phyloP scores from a whole-genome alignment of 176 grass and related monocot species.

The Carex pumila region DNA sequence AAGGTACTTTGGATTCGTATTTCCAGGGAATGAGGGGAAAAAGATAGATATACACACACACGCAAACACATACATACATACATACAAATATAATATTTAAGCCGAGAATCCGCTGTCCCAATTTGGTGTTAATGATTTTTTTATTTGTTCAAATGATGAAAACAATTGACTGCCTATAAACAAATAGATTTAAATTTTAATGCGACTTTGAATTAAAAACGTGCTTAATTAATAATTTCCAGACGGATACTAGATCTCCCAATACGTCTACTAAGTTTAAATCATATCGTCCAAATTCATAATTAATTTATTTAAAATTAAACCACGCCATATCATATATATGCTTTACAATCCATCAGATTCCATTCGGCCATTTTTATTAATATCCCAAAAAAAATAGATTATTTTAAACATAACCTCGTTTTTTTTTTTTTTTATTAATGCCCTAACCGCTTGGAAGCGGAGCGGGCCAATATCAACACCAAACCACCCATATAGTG shows the following conservation, averaged over 20 bases:
- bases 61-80: neutral
- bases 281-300: neutral
- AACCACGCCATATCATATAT: no score
- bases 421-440: no score
- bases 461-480: no score
- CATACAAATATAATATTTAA: neutral
- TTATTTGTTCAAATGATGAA: neutral
- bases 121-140: neutral
- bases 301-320: neutral
- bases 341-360: no score
- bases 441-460: no score
- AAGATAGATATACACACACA: neutral
- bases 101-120: neutral
- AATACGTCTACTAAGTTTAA: neutral
- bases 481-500: no score
- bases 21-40: neutral
- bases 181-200: neutral
- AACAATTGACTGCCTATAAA: neutral
- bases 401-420: no score
- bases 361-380: no score
- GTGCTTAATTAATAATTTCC: neutral
- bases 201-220: neutral
- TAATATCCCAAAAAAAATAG: no score
- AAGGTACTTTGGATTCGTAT: slow-evolving; percentile 1
- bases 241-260: neutral